phyloP scores from a whole-genome alignment of 495 filamentous ascomycete genomes.

The Podospora didyma region DNA sequence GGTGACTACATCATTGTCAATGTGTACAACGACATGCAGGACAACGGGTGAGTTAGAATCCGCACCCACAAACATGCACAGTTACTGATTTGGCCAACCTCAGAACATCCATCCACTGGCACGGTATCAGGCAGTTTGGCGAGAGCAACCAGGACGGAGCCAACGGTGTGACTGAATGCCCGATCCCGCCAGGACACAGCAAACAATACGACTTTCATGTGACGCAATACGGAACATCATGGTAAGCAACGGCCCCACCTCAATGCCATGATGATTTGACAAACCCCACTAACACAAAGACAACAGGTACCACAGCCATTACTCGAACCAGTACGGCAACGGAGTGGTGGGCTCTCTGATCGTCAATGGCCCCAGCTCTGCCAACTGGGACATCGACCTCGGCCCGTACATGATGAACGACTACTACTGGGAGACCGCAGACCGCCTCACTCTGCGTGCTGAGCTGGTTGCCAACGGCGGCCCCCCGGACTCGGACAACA shows the following conservation, averaged over 20 bases:
- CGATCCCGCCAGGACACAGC: constrained; percentile 38
- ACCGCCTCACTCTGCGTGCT: constrained; percentile 18
- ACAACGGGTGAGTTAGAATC: constrained; percentile 28
- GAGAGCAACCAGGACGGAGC: constrained; percentile 36
- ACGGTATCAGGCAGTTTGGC: constrained; percentile 42
- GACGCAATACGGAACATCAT: constrained; percentile 52
- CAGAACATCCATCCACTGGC: constrained; percentile 49
- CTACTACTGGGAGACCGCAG: constrained; percentile 37
- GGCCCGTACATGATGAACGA: constrained; percentile 47
- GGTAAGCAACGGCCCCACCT: constrained; percentile 30
- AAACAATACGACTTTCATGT: constrained; percentile 27
- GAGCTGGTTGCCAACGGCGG: constrained; percentile 18
- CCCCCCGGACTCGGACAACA: constrained; percentile 26
- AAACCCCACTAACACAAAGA: too few species aligned
- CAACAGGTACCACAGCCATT: constrained; percentile 51
- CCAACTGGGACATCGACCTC: constrained; percentile 49
- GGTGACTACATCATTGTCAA: constrained; percentile 55
- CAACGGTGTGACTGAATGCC: constrained; percentile 46
- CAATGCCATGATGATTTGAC: too few species aligned
- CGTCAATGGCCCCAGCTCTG: constrained; percentile 46
- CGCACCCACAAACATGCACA: background rate
- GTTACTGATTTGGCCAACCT: background rate
- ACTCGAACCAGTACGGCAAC: constrained; percentile 50
- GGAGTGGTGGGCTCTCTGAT: constrained; percentile 47
- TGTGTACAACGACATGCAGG: constrained; percentile 50